Percentiles rank a stretch among this genome's conserved stretches.
Evolutionary conservation across 352 stramenopile species (phyloP).

Genomic region (Thalassiosira pacifica): DNA sequence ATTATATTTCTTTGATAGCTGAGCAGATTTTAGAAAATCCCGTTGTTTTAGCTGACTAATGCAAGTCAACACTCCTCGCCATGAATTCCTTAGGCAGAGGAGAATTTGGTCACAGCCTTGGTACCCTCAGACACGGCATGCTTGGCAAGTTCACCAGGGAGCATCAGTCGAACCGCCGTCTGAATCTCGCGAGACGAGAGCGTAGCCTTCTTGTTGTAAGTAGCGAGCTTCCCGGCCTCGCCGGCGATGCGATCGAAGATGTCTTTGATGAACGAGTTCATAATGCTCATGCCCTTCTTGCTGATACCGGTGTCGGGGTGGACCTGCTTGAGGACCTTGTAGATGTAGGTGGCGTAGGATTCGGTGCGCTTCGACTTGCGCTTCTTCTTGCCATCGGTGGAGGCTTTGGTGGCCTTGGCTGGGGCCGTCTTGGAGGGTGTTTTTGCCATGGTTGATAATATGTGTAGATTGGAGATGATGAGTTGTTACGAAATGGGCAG

Average conservation of each 20-base stretch:
- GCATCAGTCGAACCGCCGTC: conserved; percentile 95
- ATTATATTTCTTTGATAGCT: no score
- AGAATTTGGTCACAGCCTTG: no score
- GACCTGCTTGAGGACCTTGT: conserved; percentile 93
- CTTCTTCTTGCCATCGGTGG: conserved; percentile 52
- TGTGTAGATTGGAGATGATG: background rate
- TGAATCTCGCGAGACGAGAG: conserved; percentile 95
- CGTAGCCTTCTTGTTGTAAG: conserved; percentile 98
- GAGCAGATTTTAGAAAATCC: no score
- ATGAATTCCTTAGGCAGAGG: no score
- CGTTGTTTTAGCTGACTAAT: no score
- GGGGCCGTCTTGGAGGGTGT: conserved; percentile 92
- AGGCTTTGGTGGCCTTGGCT: background rate
- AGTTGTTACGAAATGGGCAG: no score
- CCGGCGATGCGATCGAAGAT: conserved; percentile 95
- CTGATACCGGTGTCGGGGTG: conserved; percentile 97
- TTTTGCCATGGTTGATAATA: conserved; percentile 90
- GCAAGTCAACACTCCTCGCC: no score
- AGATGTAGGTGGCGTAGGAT: conserved; percentile 90
- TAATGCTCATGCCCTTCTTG: conserved; percentile 95
- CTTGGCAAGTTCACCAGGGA: conserved; percentile 96
- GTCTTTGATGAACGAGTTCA: conserved; percentile 99
- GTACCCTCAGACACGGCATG: no score
- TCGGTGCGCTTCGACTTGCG: conserved; percentile 87
- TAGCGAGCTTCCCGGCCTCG: conserved; percentile 87